These are phyloP conservation scores for Gossypium rotundifolium DNA, from an alignment of 345 rosid genomes.

Conservation along the genomic window DNA sequence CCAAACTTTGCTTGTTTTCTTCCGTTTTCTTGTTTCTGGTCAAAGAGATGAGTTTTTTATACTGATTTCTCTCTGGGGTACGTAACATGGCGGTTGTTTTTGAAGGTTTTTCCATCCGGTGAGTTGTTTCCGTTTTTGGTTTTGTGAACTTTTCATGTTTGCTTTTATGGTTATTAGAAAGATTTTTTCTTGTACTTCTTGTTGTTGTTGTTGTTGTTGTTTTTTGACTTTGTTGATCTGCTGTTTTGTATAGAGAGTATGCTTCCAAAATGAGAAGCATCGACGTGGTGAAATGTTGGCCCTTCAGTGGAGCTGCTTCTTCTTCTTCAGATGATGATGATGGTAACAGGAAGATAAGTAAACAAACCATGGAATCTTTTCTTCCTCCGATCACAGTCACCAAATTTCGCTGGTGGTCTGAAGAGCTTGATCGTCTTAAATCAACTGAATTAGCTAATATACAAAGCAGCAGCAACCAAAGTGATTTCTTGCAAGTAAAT, in stretches of 20 bases:
- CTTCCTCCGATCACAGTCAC: constrained; percentile 52
- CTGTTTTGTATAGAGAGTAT: constrained; percentile 36
- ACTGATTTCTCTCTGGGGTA: neutral
- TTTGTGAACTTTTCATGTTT: neutral
- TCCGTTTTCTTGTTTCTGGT: neutral
- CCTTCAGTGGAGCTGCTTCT: constrained; percentile 31
- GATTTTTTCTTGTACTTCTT: neutral
- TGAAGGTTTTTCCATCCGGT: constrained; percentile 68
- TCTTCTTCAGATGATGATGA: neutral
- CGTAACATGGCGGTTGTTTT: constrained; percentile 35
- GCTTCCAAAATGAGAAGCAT: constrained; percentile 38
- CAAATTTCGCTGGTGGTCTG: constrained; percentile 70
- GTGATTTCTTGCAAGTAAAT: neutral
- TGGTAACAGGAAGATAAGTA: constrained; percentile 9
- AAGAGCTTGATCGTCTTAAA: constrained; percentile 40
- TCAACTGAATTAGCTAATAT: constrained; percentile 3
- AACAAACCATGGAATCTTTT: constrained; percentile 22
- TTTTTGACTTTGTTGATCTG: constrained; percentile 7
- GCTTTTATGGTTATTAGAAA: neutral
- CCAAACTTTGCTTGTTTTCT: neutral
- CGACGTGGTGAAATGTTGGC: constrained; percentile 54
- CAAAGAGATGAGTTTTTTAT: neutral
- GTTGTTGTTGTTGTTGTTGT: neutral
- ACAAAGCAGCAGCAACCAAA: neutral
- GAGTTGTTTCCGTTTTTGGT: neutral